Percentiles rank a stretch among this genome's conserved stretches.
These are phyloP conservation scores for Phoma sp. DNA, from an alignment of 2,329 filamentous ascomycete genomes.

Conservation along the genomic window DNA sequence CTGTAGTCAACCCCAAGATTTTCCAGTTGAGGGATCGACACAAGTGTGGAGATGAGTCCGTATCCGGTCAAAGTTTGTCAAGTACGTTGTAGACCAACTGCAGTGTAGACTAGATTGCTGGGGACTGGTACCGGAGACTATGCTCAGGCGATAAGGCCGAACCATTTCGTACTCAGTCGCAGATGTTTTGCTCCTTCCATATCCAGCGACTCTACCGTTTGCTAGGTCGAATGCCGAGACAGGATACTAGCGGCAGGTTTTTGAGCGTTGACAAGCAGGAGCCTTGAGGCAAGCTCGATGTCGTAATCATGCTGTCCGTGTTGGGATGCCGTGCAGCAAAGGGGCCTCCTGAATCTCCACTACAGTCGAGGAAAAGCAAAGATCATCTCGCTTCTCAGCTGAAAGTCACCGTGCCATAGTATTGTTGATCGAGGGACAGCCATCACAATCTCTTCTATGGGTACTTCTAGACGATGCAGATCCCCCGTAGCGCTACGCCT, in stretches of 20 bases:
- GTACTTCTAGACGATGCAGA: conserved; percentile 1
- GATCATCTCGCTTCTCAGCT: not conserved
- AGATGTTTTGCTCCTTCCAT: conserved; percentile 15
- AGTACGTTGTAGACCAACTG: not conserved
- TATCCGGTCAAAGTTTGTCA: not conserved
- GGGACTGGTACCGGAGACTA: not conserved
- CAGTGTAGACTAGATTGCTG: not conserved
- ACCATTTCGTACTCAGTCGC: not conserved
- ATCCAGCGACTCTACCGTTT: conserved; percentile 1
- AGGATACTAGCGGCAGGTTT: not conserved
- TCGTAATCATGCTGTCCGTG: not conserved
- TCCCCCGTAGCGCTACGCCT: not conserved
- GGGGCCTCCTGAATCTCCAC: not conserved
- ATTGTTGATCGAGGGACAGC: not conserved
- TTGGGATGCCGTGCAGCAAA: not conserved
- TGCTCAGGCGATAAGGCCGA: not conserved
- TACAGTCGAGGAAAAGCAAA: not conserved
- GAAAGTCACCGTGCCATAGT: no score
- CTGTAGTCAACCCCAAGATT: conserved; percentile 8
- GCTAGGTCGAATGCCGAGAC: conserved; percentile 4
- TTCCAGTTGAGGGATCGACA: conserved; percentile 4
- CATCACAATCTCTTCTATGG: not conserved
- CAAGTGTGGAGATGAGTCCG: conserved; percentile 2
- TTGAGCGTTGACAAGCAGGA: not conserved
- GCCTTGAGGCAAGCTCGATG: no score